phyloP scores from a whole-genome alignment of 805 yeast species.

The Nematodospora valgi region DNA sequence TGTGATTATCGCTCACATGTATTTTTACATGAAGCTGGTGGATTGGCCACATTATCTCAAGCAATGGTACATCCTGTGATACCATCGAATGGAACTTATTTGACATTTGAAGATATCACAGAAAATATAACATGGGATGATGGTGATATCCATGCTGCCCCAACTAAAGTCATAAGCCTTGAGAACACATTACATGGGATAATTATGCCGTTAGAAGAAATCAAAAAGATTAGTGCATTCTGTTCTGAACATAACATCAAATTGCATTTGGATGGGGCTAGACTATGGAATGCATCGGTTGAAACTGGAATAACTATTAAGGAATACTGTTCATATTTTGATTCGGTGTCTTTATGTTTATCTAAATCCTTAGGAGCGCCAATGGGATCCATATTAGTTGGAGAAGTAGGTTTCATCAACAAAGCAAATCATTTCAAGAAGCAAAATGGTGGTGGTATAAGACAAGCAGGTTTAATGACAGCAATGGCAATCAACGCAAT shows the following conservation, averaged over 20 bases:
- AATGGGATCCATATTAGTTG: constrained; percentile 40
- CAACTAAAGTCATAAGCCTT: constrained; percentile 41
- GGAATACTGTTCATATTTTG: constrained; percentile 38
- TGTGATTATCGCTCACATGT: constrained; percentile 39
- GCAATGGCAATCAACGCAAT: constrained; percentile 41
- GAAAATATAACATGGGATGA: constrained; percentile 39
- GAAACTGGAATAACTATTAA: constrained; percentile 38
- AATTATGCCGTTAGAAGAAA: constrained; percentile 38
- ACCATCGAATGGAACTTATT: constrained; percentile 32
- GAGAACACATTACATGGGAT: constrained; percentile 45
- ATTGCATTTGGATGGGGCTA: constrained; percentile 42
- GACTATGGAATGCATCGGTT: constrained; percentile 42
- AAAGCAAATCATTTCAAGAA: constrained; percentile 45
- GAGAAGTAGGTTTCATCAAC: constrained; percentile 24
- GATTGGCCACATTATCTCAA: constrained; percentile 40
- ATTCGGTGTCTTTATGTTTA: constrained; percentile 41
- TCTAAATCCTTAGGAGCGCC: constrained; percentile 44
- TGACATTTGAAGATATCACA: constrained; percentile 35
- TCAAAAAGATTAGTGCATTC: constrained; percentile 31
- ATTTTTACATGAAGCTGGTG: constrained; percentile 40
- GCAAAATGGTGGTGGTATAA: constrained; percentile 44
- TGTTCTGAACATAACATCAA: constrained; percentile 31
- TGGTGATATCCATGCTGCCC: constrained; percentile 44
- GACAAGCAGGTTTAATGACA: constrained; percentile 40
- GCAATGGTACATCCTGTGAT: constrained; percentile 38